A percentile compares a stretch with the other conserved stretches of the same genome.
Evolutionary conservation across 148 eudicot species (phyloP).

Genomic region (Salicornia ramosissima): DNA sequence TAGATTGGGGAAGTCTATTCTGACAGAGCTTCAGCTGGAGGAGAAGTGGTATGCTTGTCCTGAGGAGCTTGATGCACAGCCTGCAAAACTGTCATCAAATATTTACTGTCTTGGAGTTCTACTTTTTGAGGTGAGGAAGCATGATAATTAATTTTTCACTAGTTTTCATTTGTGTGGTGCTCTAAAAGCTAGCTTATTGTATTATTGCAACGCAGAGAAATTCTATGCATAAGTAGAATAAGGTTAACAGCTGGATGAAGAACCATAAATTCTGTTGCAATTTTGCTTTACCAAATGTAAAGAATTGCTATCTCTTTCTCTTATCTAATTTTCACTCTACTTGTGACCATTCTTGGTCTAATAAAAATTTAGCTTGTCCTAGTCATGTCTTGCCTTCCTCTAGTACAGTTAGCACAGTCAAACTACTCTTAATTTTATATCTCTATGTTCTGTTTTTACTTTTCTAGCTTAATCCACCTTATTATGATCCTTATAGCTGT

Average conservation of each 20-base stretch:
- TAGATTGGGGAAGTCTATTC: constrained; percentile 11
- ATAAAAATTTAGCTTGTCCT: too few species aligned
- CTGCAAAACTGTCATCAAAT: constrained; percentile 35
- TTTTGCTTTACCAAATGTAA: neutral
- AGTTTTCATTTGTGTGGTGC: neutral
- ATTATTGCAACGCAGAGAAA: neutral
- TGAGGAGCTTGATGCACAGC: constrained; percentile 28
- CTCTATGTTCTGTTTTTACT: too few species aligned
- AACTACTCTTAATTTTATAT: too few species aligned
- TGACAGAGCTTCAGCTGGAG: constrained; percentile 31
- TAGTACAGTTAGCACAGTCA: too few species aligned
- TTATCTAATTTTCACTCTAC: too few species aligned
- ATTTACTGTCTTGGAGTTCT: constrained; percentile 55
- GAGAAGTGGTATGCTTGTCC: constrained; percentile 56
- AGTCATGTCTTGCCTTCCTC: too few species aligned
- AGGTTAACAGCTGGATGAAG: too few species aligned
- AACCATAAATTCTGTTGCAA: neutral
- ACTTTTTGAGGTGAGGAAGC: constrained; percentile 57
- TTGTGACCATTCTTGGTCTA: too few species aligned
- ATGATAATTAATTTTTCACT: neutral
- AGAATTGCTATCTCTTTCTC: too few species aligned
- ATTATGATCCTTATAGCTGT: too few species aligned
- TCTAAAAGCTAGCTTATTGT: neutral
- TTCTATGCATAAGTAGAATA: too few species aligned
- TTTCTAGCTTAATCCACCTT: too few species aligned